Evolutionary conservation across 1,284 basidiomycete species (phyloP).

Genomic region (Afroboletus lepidellus): DNA sequence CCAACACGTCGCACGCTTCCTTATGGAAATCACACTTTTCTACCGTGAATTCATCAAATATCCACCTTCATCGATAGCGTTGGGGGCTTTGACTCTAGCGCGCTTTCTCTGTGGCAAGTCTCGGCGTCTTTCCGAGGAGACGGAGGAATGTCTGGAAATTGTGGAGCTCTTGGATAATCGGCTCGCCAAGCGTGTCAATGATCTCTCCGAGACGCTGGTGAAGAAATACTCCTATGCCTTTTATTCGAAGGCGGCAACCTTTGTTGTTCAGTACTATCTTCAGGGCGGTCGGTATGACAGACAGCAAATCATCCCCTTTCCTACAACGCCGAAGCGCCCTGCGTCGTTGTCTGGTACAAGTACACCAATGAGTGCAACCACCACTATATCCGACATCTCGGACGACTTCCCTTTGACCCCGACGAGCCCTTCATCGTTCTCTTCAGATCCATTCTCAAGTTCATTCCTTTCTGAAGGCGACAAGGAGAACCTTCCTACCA

Average conservation of each 20-base stretch:
- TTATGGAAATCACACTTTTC: slow-evolving; percentile 98
- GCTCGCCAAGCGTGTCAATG: slow-evolving; percentile 82
- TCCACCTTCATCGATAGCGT: slow-evolving; percentile 83
- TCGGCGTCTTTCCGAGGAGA: slow-evolving; percentile 77
- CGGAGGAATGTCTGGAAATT: slow-evolving; percentile 72
- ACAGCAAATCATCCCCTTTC: slow-evolving; percentile 51
- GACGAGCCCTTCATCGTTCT: slow-evolving; percentile 58
- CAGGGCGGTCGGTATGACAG: slow-evolving; percentile 69
- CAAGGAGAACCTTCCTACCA: slow-evolving; percentile 73
- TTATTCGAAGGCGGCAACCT: slow-evolving; percentile 91
- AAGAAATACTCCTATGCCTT: slow-evolving; percentile 97
- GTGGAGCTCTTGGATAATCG: slow-evolving; percentile 85
- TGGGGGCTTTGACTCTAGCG: slow-evolving; percentile 85
- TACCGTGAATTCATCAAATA: slow-evolving; percentile 92
- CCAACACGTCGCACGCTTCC: slow-evolving; percentile 92
- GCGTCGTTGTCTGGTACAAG: slow-evolving; percentile 49
- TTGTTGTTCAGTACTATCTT: slow-evolving; percentile 91
- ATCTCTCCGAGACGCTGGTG: slow-evolving; percentile 89
- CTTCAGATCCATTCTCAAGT: slow-evolving; percentile 54
- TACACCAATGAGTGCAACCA: slow-evolving; percentile 72
- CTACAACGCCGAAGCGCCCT: slow-evolving; percentile 68
- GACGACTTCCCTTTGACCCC: slow-evolving; percentile 82
- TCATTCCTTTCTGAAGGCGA: slow-evolving; percentile 58
- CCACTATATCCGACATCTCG: slow-evolving; percentile 68
- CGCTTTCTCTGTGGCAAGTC: slow-evolving; percentile 82